Evolutionary conservation across 768 basidiomycete genomes (phyloP).

Genomic region (Trametes villosa): DNA sequence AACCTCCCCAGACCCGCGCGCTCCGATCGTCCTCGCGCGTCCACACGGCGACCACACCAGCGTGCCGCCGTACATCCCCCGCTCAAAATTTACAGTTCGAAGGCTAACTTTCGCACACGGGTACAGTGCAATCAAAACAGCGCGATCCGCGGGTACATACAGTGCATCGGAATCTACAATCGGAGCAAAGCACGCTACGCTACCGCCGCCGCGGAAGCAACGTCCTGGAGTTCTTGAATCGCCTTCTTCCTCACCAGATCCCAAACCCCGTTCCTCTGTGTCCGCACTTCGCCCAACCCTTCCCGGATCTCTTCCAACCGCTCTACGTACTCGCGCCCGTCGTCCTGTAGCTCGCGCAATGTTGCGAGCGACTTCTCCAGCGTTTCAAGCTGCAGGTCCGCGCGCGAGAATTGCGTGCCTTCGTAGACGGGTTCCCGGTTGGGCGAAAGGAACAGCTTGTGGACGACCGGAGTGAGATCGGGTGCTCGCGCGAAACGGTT

Average conservation of each 20-base stretch:
- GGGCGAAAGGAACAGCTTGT: constrained; percentile 68
- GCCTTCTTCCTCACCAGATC: constrained; percentile 74
- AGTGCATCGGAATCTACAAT: background rate
- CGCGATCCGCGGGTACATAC: background rate
- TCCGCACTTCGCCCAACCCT: constrained; percentile 72
- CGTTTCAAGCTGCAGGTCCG: constrained; percentile 68
- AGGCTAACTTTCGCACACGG: background rate
- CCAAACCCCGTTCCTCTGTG: constrained; percentile 78
- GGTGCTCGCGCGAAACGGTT: constrained; percentile 61
- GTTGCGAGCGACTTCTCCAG: constrained; percentile 76
- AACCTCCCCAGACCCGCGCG: background rate
- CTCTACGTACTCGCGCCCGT: constrained; percentile 86
- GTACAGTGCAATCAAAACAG: background rate
- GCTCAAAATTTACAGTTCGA: background rate
- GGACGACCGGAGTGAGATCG: constrained; percentile 64
- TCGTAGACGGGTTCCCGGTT: constrained; percentile 46
- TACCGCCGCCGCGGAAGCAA: constrained; percentile 41
- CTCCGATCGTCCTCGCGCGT: background rate
- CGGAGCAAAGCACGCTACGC: constrained; percentile 1
- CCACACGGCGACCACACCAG: background rate
- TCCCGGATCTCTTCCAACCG: constrained; percentile 84
- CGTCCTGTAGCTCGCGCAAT: constrained; percentile 82
- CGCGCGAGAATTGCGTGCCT: constrained; percentile 64
- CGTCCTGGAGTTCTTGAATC: constrained; percentile 74
- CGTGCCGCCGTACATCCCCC: background rate